Base-by-base conservation (phyloP, 768 basidiomycete genomes). In the Kwoniella pini region DNA sequence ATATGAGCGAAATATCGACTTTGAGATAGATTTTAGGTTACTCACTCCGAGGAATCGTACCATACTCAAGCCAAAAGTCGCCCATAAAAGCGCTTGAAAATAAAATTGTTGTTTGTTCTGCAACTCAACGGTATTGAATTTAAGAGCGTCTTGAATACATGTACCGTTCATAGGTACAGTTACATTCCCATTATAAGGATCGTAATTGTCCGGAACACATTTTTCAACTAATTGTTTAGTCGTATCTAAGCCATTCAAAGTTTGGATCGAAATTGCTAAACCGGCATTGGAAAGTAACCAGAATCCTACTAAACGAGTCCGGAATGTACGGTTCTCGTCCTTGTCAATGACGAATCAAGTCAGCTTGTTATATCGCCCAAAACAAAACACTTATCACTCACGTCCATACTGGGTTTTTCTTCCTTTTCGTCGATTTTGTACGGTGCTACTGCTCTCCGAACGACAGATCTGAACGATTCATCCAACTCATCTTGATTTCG, bases 381-480 rank as follows among this genome's bases (percentile, higher is more conserved):
- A 42, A 42, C 19, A 6, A 5, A 9, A 19, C 19, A 42, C n/a
- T 54, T 15, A 11, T 19, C 15, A 69, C 75, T 57, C 54, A 77
- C 75, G 52, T 77, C 76, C 52, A 69, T 61, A 27, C 65, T 72
- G 3, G 74, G 72, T 49, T 57, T 57, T 12, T 75, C 71, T 7
- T 42, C n/a, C 11, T 44, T 21, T 1, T 38, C 40, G 10, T 57
- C 54, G 5, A 54, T 57, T 51, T 68, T 70, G 56, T 63, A 68
- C 2, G 66, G 68, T 27, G 71, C 57, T 9, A 76, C 71, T 19
- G 73, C 73, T 24, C 77, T 58, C 48, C 66, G 65, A 1, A 78
- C 91, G 0, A 92, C 94, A 72, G 91, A 89, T 78, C 92, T 91
- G 83, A 96, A 97, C 26, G 86, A 84, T 9, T 85, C 85, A 70